phyloP scores from a whole-genome alignment of 169 alveolate genomes.

The Theileria orientalis region DNA sequence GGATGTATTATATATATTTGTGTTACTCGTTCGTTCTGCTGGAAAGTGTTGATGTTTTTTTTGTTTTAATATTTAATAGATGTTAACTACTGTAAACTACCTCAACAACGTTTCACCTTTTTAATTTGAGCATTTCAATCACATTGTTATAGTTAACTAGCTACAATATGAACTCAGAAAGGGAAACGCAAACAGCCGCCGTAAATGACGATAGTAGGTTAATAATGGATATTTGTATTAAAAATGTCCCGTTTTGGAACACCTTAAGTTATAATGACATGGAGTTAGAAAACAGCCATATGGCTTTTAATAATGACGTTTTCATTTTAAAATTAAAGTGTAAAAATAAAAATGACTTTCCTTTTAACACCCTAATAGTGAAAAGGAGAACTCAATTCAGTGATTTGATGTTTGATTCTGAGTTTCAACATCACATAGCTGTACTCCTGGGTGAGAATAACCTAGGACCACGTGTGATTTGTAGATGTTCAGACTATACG shows the following conservation, averaged over 20 bases:
- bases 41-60: too few relatives aligned
- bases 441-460: conserved; percentile 69
- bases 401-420: conserved; percentile 64
- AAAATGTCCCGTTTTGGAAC: conserved; percentile 34
- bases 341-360: neutral
- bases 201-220: neutral
- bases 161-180: too few relatives aligned
- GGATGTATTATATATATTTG: too few relatives aligned
- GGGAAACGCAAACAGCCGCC: too few relatives aligned
- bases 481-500: conserved; percentile 65
- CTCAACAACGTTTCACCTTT: too few relatives aligned
- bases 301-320: conserved; percentile 10
- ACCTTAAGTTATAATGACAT: neutral
- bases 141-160: too few relatives aligned
- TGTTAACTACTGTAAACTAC: too few relatives aligned
- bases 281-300: neutral
- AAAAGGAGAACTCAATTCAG: conserved; percentile 68
- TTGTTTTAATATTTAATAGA: too few relatives aligned
- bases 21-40: too few relatives aligned
- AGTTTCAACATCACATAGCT: conserved; percentile 66
- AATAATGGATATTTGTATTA: conserved; percentile 15
- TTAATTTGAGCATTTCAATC: too few relatives aligned
- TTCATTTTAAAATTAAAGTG: neutral
- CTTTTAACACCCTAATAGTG: conserved; percentile 36
- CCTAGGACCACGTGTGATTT: conserved; percentile 72